Base-by-base conservation (phyloP, 2,329 filamentous ascomycete genomes). In the Scopulariopsis brevicaulis region DNA sequence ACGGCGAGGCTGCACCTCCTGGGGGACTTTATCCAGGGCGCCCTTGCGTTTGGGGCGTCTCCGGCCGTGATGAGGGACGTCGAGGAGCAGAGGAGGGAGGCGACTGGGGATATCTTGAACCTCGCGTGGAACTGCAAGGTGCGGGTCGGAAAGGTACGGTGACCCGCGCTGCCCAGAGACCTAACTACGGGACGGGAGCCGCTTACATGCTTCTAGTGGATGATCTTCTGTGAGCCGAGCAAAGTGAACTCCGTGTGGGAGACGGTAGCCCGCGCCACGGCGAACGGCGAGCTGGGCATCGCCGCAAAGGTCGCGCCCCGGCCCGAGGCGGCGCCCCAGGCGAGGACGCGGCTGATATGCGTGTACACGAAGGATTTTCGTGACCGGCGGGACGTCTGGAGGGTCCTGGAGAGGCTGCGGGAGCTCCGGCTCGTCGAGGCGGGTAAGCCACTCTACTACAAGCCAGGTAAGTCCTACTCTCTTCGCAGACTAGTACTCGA, bases 281-380 rank as follows among this genome's bases (percentile, higher is more conserved):
- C 81, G 14, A 79, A 82, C 34, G 85, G 86, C 60, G 79, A 87
- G 62, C 78, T 96, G 2, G 90, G 90, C 0, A 79, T 83, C 46
- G 78, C 74, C 1, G 87, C 89, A 11, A 95, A 94, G 70, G 86
- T 92, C 14, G 69, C 85, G 1, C 82, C 87, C 1, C 73, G 75
- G 53, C 68, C 78, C 11, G 72, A 71, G 6, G 69, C 69, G 1
- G 70, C 73, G n/a, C 66, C 71, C 53, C 59, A 61, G 6, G 65
- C 71, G 25, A 75, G 70, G 51, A 70, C 73, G 22, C 77, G 83
- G 22, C 70, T 94, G 50, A 83, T 95, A 28, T 92, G 87, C 63
- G 75, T 95, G 8, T 95, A 95, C 69, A 95, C 89, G 5, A 73
- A 75, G 50, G 83, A 96, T 68, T 94, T 91, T 66, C 74, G 74